Evolutionary conservation across 306 rosid genomes (phyloP).

Genomic region (Malus sieversii): DNA sequence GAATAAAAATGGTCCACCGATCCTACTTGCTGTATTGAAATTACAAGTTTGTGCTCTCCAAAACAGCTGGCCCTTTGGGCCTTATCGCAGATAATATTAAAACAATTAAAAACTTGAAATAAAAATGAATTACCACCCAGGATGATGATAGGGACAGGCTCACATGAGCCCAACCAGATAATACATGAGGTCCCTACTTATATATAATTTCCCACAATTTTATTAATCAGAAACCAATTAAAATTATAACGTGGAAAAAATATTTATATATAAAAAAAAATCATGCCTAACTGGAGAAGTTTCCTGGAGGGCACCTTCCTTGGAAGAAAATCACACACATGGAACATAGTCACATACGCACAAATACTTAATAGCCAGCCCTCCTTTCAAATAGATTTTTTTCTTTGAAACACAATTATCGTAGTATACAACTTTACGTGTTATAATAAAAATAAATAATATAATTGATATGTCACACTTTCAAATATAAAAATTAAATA

Average conservation of each 20-base stretch:
- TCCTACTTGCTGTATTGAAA: conserved; percentile 33
- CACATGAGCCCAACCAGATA: conserved; percentile 53
- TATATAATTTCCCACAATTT: conserved; percentile 9
- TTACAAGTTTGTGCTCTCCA: conserved; percentile 23
- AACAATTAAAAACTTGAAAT: background rate
- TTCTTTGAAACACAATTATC: too few relatives aligned
- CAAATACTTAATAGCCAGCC: background rate
- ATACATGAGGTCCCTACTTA: conserved; percentile 39
- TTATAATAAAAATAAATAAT: too few relatives aligned
- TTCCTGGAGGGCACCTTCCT: conserved; percentile 20
- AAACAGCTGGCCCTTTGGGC: conserved; percentile 41
- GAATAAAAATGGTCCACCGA: conserved; percentile 34
- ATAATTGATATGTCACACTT: too few relatives aligned
- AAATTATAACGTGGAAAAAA: background rate
- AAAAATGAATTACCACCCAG: conserved; percentile 16
- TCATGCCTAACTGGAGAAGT: conserved; percentile 15
- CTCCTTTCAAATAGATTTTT: background rate
- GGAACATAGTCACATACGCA: background rate
- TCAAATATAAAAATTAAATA: too few relatives aligned
- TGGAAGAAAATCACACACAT: background rate
- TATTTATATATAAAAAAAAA: background rate
- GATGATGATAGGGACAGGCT: conserved; percentile 39
- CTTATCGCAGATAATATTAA: conserved; percentile 9
- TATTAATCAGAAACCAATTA: background rate
- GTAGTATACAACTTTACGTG: too few relatives aligned